These are phyloP conservation scores for Neopestalotiopsis sp. DNA, from an alignment of 2,329 filamentous ascomycete genomes.

Conservation along the genomic window DNA sequence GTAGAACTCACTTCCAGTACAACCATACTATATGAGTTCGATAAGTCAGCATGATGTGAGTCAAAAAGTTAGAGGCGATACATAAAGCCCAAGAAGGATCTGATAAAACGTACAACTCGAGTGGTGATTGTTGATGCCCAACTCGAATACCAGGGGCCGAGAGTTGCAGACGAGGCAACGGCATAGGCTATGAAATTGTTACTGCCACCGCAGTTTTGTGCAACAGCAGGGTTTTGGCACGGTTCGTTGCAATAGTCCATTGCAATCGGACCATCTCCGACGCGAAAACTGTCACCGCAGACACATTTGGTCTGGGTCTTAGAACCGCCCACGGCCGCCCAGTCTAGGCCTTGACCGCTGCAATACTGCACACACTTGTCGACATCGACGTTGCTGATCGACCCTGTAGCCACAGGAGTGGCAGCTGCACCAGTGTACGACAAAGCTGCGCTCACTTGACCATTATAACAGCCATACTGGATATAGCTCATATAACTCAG, in stretches of 20 bases:
- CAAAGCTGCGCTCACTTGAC: not conserved
- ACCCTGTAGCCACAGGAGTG: not conserved
- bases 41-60: too few species aligned
- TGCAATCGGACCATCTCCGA: not conserved
- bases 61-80: not conserved
- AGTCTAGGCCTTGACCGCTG: not conserved
- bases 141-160: not conserved
- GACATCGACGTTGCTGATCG: not conserved
- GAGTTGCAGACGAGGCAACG: not conserved
- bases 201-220: not conserved
- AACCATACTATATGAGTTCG: not conserved
- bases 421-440: not conserved
- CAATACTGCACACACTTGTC: conserved; percentile 1
- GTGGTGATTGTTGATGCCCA: not conserved
- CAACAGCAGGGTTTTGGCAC: not conserved
- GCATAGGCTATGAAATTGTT: not conserved
- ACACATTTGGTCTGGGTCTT: not conserved
- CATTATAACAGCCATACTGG: not conserved
- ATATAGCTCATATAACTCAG: not conserved
- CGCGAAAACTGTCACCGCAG: not conserved
- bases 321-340: not conserved
- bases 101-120: not conserved
- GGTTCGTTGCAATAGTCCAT: conserved; percentile 14
- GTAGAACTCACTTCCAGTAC: conserved; percentile 3
- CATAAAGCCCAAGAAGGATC: not conserved